Evolutionary conservation across 805 yeast genomes (phyloP).

Genomic region (Zygoascus flipseniorum): DNA sequence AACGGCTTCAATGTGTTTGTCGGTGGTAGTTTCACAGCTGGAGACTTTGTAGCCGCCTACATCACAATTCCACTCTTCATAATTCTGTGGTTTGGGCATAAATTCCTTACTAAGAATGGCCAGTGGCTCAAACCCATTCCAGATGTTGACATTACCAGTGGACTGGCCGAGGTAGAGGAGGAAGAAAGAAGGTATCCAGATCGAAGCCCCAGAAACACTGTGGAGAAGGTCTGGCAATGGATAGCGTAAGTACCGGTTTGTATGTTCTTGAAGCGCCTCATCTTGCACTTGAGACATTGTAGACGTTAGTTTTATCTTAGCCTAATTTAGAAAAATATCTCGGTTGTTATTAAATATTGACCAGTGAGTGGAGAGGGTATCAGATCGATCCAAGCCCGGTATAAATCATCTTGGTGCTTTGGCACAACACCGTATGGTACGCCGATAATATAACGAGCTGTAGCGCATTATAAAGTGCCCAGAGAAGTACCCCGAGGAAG

Average conservation of each 20-base stretch:
- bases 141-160: conserved; percentile 53
- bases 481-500: too few relatives aligned
- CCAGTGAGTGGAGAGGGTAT: too few relatives aligned
- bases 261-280: too few relatives aligned
- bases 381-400: too few relatives aligned
- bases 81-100: conserved; percentile 25
- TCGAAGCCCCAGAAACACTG: conserved; percentile 27
- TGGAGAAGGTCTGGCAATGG: conserved; percentile 44
- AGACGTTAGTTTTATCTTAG: too few relatives aligned
- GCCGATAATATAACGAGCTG: too few relatives aligned
- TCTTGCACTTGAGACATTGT: too few relatives aligned
- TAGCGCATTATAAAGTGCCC: too few relatives aligned
- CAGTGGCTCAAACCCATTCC: conserved; percentile 42
- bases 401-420: too few relatives aligned
- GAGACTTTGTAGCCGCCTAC: conserved; percentile 56
- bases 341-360: too few relatives aligned
- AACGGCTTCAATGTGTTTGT: conserved; percentile 62
- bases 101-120: conserved; percentile 2
- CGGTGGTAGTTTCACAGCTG: conserved; percentile 51
- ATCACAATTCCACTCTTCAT: conserved; percentile 53
- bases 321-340: too few relatives aligned
- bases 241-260: conserved; percentile 24
- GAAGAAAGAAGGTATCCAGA: conserved; percentile 43
- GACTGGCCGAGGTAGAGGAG: conserved; percentile 42
- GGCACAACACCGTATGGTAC: too few relatives aligned